phyloP scores from a whole-genome alignment of 805 yeast genomes.

The Blastobotrys peoriensis region DNA sequence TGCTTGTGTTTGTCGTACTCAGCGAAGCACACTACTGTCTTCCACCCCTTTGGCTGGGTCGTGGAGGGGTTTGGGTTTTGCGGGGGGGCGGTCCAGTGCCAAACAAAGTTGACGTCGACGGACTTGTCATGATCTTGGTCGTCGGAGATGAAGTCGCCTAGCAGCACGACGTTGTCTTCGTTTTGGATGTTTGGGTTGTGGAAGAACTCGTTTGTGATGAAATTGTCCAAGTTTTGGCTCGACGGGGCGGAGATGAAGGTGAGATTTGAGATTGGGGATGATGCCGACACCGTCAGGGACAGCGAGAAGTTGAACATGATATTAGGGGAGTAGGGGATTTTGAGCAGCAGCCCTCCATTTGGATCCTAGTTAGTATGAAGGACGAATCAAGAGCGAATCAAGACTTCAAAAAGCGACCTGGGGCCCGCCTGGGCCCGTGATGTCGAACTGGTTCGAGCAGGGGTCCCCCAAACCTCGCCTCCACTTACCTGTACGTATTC shows the following conservation, averaged over 20 bases:
- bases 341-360: constrained; percentile 14
- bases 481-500: constrained; percentile 12
- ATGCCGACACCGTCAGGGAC: constrained; percentile 5
- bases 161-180: constrained; percentile 31
- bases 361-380: constrained; percentile 13
- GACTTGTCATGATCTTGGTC: neutral
- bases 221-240: constrained; percentile 24
- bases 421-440: no score
- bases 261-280: constrained; percentile 21
- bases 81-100: constrained; percentile 27
- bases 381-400: neutral
- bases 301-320: constrained; percentile 17
- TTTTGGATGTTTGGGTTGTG: constrained; percentile 34
- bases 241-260: constrained; percentile 29
- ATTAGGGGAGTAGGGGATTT: constrained; percentile 15
- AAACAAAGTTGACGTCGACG: constrained; percentile 25
- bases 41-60: constrained; percentile 25
- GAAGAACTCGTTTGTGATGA: constrained; percentile 31
- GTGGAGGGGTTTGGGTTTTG: constrained; percentile 7
- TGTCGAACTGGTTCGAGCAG: no score
- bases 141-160: constrained; percentile 28
- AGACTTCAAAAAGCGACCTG: no score
- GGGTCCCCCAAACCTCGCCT: no score
- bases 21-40: constrained; percentile 34
- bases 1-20: constrained; percentile 33